Conservation (phyloP, 495 filamentous ascomycete genomes). For the Penicillium diatomitis region DNA sequence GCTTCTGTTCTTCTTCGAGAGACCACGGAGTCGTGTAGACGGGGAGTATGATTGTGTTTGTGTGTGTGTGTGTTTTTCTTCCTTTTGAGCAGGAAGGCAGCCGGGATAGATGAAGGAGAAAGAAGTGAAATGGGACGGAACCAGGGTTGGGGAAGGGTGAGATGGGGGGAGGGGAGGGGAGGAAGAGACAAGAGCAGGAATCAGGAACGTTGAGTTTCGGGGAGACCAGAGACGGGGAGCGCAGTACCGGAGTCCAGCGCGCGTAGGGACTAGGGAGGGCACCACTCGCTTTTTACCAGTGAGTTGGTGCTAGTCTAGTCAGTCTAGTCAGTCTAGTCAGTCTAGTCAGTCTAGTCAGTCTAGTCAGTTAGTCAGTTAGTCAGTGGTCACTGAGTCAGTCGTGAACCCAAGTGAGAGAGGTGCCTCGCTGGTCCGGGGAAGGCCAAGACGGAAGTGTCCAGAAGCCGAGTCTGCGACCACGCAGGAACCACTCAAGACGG, state of each 20-base stretch:
- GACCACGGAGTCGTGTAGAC: neutral
- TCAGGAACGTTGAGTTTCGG: slow-evolving; percentile 12
- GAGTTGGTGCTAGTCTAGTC: too few species aligned
- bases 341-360: too few species aligned
- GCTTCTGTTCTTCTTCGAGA: neutral
- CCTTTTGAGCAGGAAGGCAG: too few species aligned
- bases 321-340: too few species aligned
- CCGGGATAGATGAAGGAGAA: neutral
- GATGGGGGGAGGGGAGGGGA: slow-evolving; percentile 10
- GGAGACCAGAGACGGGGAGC: neutral
- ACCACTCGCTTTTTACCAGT: too few species aligned
- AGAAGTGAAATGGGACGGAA: neutral
- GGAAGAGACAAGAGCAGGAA: neutral
- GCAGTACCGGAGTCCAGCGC: too few species aligned
- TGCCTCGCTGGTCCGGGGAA: slow-evolving; percentile 10
- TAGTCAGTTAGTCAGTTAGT: too few species aligned
- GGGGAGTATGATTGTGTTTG: too few species aligned
- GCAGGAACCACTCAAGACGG: neutral
- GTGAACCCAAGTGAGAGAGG: too few species aligned
- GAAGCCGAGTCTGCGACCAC: neutral
- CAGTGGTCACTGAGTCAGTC: too few species aligned
- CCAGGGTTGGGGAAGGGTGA: neutral
- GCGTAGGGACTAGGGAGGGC: too few species aligned
- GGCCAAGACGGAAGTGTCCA: slow-evolving; percentile 3
- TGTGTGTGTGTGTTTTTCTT: too few species aligned